Evolutionary conservation across 495 filamentous ascomycete genomes (phyloP), one percentile per base, ranked within the genome.

Genomic region (Hypoxylon lienhwacheense): DNA sequence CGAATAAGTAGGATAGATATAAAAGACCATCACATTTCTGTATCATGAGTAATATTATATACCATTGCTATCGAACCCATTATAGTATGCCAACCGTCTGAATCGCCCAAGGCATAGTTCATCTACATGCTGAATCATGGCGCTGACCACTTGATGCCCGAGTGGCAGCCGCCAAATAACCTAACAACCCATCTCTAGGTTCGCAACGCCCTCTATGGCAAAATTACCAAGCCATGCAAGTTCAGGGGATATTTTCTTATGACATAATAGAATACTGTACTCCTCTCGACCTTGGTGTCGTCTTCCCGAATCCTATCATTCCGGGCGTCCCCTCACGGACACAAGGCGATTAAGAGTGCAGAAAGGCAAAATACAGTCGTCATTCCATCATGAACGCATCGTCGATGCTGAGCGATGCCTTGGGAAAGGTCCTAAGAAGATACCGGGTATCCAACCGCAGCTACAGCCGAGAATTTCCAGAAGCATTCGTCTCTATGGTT

Each of bases 11-110:
- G 4, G 21, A 36, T 8, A 15, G 1, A 2, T 2, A 11, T 10
- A 19, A 21, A 29, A 40, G 20, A 20, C 33, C 7, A n/a, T 2
- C 43, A 17, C 28, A 17, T 40, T 20, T 21, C 40, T 33, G n/a
- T 22, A 8, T 46, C 15, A 36, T 46, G 22, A 36, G 25, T n/a
- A 61, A 51, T 65, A 67, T 67, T 67, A 67, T 66, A 26, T 67
- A 61, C 58, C 50, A 57, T 56, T 59, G 54, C 50, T 53, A 36
- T 59, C 49, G 47, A 56, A 33, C 47, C 57, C 53, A 59, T 48
- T 61, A 61, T 61, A 62, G 47, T 59, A 67, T 59, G 51, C 56
- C 56, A 59, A 56, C 34, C 42, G 36, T 33, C 47, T 35, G 28
- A 16, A 44, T 47, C 52, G 29, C 10, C 8, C 8, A 37, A 15